Evolutionary conservation across 176 grass and related monocot genomes (phyloP), one percentile per base, ranked within the genome.

Genomic region (Miscanthus lutarioriparius): DNA sequence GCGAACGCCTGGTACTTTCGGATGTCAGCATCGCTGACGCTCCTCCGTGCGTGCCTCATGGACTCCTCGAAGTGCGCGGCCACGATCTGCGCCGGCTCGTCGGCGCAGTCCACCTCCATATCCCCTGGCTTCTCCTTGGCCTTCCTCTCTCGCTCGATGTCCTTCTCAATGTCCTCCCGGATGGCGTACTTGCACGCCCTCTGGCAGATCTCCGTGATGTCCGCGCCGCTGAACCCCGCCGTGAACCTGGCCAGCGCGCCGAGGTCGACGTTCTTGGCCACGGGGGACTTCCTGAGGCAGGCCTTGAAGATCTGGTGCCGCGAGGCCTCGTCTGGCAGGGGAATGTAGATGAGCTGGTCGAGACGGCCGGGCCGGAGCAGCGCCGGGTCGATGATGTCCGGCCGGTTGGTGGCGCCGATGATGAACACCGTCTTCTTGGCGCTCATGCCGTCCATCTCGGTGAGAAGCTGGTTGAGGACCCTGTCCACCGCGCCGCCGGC

Each of bases 341-440:
- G 92, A 23, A 94, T 94, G 84, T 90, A 94, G 33, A 94, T 92
- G 8, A 94, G 69, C 64, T 92, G 90, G 28, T 92, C 90, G 1
- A 95, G 92, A 5, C 92, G 90, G 20, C 92, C 87, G 3, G 90
- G 92, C 7, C 92, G 81, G 7, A 92, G 85, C 32, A 92, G 28
- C 6, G 92, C 92, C 0, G 82, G 76, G 80, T 95, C 90, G 28
- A 95, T 90, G 36, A 89, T 92, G 61, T 94, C 84, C 0, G 92
- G 86, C 47, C 86, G 80, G 72, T 94, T 94, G 38, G 92, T 94
- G 16, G 92, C 84, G 26, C 89, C 87, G 35, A 94, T 90, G 49
- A 94, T 83, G 78, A 94, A 94, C 4, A 94, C 87, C 13, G 87
- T 94, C 80, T 92, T 94, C 81, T 92, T 94, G 15, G 87, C 85